Percentiles rank a stretch among this genome's conserved stretches.
These are phyloP conservation scores for Lunasporangiospora selenospora DNA, from an alignment of 192 early-diverging fungal genomes.

Conservation along the genomic window DNA sequence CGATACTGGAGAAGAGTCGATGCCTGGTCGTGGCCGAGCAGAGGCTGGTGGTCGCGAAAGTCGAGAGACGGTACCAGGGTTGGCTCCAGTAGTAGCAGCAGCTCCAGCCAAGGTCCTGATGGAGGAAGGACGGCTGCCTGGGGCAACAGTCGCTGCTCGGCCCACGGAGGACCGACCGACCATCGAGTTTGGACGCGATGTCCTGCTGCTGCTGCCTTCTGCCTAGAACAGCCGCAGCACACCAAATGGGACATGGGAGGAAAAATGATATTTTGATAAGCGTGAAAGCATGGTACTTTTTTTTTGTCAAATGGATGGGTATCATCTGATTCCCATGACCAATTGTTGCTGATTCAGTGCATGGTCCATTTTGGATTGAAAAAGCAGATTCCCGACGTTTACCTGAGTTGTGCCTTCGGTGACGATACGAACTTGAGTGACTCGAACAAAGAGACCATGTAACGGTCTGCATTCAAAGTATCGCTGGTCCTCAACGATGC, in stretches of 20 bases:
- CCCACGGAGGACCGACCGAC: not conserved
- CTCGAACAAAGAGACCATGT: conserved; percentile 82
- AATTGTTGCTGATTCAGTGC: not conserved
- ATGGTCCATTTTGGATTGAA: not conserved
- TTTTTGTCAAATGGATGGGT: not conserved
- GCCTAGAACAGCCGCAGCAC: no score
- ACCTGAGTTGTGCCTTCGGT: not conserved
- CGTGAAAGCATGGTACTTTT: not conserved
- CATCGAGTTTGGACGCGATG: conserved; percentile 15
- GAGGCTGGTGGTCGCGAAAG: conserved; percentile 15
- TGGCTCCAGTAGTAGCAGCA: not conserved
- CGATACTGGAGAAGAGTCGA: conserved; percentile 9
- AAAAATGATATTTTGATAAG: conserved; percentile 4
- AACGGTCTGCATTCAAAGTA: conserved; percentile 80
- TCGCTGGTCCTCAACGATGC: conserved; percentile 73
- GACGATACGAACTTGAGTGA: conserved; percentile 61
- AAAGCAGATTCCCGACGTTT: not conserved
- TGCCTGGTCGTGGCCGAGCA: conserved; percentile 5
- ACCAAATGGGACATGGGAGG: not conserved
- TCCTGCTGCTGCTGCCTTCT: not conserved
- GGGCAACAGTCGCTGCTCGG: not conserved
- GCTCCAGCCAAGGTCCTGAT: not conserved
- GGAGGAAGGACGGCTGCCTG: conserved; percentile 9
- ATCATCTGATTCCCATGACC: not conserved
- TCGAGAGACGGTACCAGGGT: conserved; percentile 11